These are phyloP conservation scores for Bocquillonia castaneifolia DNA, from an alignment of 441 rosid species.

Conservation along the genomic window DNA sequence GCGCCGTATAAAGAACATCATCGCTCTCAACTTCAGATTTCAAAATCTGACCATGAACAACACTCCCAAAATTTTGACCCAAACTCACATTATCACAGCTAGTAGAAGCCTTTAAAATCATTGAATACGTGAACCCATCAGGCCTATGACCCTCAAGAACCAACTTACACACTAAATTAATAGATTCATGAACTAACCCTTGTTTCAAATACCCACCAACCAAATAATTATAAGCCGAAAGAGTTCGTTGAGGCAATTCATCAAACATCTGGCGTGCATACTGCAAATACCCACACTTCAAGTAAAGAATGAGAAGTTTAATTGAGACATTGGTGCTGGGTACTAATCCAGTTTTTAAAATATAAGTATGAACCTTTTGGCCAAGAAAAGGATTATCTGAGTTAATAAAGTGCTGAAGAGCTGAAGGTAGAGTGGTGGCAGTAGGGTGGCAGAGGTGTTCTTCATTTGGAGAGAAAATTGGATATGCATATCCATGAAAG, in stretches of 20 bases:
- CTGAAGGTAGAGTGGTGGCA: conserved; percentile 35
- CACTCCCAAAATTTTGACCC: conserved; percentile 40
- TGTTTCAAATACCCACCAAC: conserved; percentile 60
- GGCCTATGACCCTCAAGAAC: conserved; percentile 48
- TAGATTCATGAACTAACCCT: conserved; percentile 35
- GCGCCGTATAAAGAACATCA: conserved; percentile 69
- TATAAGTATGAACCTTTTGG: conserved; percentile 52
- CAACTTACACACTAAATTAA: conserved; percentile 43
- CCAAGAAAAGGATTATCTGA: conserved; percentile 55
- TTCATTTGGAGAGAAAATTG: conserved; percentile 18
- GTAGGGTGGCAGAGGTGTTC: conserved; percentile 19
- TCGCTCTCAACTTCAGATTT: conserved; percentile 51
- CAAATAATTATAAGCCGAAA: conserved; percentile 74
- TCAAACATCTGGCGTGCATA: conserved; percentile 73
- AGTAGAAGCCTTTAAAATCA: conserved; percentile 73
- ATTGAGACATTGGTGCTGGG: conserved; percentile 56
- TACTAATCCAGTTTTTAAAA: conserved; percentile 57
- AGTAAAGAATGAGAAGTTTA: conserved; percentile 52
- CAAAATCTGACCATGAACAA: conserved; percentile 54
- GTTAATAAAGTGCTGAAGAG: conserved; percentile 62
- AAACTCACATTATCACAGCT: conserved; percentile 21
- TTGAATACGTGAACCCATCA: conserved; percentile 72
- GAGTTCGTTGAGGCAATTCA: conserved; percentile 56
- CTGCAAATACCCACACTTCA: conserved; percentile 50
- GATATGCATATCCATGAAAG: background rate